A percentile compares a stretch with the other conserved stretches of the same genome.
These are phyloP conservation scores for Lenwebbia sp. DNA, from an alignment of 345 rosid genomes.

Conservation along the genomic window DNA sequence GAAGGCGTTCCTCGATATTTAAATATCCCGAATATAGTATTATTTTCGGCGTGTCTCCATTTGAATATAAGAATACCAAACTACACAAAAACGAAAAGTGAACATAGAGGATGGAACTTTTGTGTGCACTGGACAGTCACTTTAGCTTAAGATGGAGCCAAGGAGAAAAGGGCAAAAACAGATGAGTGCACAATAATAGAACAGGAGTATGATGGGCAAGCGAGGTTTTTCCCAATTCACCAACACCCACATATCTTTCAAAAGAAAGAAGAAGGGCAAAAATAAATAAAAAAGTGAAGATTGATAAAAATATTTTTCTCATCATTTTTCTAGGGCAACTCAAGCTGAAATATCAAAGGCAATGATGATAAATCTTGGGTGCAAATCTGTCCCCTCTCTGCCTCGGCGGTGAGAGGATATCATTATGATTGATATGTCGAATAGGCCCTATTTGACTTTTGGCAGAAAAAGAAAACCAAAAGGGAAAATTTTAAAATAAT, in stretches of 20 bases:
- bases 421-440: conserved; percentile 49
- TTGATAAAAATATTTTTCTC: neutral
- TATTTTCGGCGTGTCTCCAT: neutral
- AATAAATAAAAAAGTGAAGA: neutral
- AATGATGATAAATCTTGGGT: conserved; percentile 92
- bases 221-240: neutral
- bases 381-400: conserved; percentile 54
- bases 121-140: neutral
- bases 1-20: neutral
- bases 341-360: conserved; percentile 22
- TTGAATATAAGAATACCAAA: neutral
- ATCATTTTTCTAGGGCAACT: neutral
- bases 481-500: neutral
- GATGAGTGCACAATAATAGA: conserved; percentile 22
- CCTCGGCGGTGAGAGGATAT: conserved; percentile 54
- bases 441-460: conserved; percentile 69
- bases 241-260: neutral
- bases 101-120: neutral
- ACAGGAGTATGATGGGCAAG: neutral
- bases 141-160: neutral
- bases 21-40: neutral
- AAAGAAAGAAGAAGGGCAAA: neutral
- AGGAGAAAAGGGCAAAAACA: neutral
- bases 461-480: neutral
- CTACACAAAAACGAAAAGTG: neutral